A percentile compares a stretch with the other conserved stretches of the same genome.
Conservation (phyloP, 371 early-diverging fungal species). For the Rhizopus stolonifer region DNA sequence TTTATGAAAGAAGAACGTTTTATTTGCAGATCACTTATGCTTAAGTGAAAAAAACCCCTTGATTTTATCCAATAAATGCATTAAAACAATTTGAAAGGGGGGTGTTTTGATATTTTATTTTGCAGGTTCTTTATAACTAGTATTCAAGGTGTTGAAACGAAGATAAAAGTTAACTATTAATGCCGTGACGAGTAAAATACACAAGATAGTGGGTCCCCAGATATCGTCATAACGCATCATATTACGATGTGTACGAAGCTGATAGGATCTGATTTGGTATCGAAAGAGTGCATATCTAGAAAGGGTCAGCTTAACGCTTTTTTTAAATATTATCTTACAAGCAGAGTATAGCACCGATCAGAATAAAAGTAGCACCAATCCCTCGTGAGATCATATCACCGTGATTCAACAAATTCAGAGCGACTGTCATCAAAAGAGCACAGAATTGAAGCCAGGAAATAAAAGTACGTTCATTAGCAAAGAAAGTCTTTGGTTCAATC, state of each 20-base stretch:
- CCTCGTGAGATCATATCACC: slow-evolving; percentile 46
- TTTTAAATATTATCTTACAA: slow-evolving; percentile 30
- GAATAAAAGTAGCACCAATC: slow-evolving; percentile 32
- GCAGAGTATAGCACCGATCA: slow-evolving; percentile 24
- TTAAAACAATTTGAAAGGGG: no score
- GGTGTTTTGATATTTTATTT: background rate
- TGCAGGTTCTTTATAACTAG: slow-evolving; percentile 4
- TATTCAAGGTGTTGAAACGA: slow-evolving; percentile 14
- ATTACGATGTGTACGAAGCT: slow-evolving; percentile 19
- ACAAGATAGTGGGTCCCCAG: slow-evolving; percentile 30
- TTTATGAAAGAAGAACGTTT: background rate
- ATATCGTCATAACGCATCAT: slow-evolving; percentile 30
- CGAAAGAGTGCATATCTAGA: slow-evolving; percentile 30
- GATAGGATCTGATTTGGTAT: slow-evolving; percentile 29
- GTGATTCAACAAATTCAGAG: slow-evolving; percentile 71
- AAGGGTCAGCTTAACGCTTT: background rate
- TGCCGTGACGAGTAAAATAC: slow-evolving; percentile 28
- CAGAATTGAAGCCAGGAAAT: slow-evolving; percentile 82
- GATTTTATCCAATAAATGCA: no score
- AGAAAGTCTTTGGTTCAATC: slow-evolving; percentile 62
- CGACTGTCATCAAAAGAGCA: slow-evolving; percentile 64
- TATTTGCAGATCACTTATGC: background rate
- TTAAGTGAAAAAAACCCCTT: no score
- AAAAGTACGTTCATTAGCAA: slow-evolving; percentile 92
- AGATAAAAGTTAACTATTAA: slow-evolving; percentile 32